Conservation (phyloP, 306 rosid species). For the Dryas octopetala region DNA sequence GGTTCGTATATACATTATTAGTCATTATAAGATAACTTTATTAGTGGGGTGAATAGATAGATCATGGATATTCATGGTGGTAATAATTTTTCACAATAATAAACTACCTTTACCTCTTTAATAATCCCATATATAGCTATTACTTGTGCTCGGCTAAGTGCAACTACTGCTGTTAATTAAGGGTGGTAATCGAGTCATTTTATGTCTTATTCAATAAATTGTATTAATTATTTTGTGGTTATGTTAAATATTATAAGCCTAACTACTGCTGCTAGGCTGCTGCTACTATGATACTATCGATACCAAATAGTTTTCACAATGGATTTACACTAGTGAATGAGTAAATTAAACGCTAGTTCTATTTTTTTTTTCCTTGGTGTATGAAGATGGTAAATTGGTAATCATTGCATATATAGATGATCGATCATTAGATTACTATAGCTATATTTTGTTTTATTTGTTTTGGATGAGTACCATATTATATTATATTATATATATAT, state of each 20-base stretch:
- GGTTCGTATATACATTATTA: slow-evolving; percentile 1
- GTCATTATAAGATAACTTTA: slow-evolving; percentile 14
- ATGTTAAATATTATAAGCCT: not conserved
- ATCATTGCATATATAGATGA: slow-evolving; percentile 44
- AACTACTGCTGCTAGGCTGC: no score
- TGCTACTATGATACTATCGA: no score
- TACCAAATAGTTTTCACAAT: no score
- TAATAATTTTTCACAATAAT: slow-evolving; percentile 25
- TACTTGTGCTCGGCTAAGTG: slow-evolving; percentile 6
- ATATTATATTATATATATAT: not conserved
- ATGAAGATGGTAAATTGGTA: slow-evolving; percentile 26
- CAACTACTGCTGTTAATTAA: not conserved
- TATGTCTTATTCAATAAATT: not conserved
- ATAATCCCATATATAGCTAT: not conserved
- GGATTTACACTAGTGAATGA: no score
- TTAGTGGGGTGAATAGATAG: slow-evolving; percentile 25
- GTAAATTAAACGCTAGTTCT: no score
- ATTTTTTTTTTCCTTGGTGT: no score
- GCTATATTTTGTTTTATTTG: not conserved
- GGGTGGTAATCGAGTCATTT: not conserved
- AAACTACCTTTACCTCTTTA: not conserved
- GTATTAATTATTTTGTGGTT: not conserved
- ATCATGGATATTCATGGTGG: slow-evolving; percentile 16
- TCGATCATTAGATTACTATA: slow-evolving; percentile 17
- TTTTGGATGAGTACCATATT: slow-evolving; percentile 10